Evolutionary conservation across 2,329 filamentous ascomycete genomes (phyloP).

Genomic region (Emergomyces orientalis): DNA sequence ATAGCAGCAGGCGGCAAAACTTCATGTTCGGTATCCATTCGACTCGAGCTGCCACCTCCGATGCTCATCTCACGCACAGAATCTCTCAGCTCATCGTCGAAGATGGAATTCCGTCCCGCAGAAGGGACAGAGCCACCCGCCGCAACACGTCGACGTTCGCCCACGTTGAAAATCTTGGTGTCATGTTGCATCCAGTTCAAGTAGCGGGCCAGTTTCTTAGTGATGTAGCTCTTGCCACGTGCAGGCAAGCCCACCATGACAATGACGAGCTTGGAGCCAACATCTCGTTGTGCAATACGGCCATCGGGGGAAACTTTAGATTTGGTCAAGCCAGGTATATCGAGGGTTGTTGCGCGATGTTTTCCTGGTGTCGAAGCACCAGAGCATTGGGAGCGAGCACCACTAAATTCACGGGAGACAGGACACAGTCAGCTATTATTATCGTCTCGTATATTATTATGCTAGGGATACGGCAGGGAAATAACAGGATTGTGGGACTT

Average conservation of each 20-base stretch:
- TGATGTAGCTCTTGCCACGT: constrained; percentile 95
- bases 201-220: constrained; percentile 93
- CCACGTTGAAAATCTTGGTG: constrained; percentile 93
- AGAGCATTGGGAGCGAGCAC: constrained; percentile 62
- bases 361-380: constrained; percentile 68
- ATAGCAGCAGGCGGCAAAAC: constrained; percentile 45
- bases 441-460: neutral
- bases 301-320: constrained; percentile 94
- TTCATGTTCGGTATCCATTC: constrained; percentile 22
- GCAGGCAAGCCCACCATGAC: constrained; percentile 97
- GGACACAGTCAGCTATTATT: neutral
- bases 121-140: constrained; percentile 38
- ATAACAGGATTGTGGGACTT: neutral
- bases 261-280: constrained; percentile 92
- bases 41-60: constrained; percentile 24
- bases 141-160: constrained; percentile 74
- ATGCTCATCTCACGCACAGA: constrained; percentile 37
- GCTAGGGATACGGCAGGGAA: neutral
- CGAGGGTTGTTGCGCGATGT: constrained; percentile 83
- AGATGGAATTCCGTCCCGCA: constrained; percentile 17
- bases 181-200: constrained; percentile 97
- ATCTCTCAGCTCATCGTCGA: constrained; percentile 36
- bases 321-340: constrained; percentile 91
- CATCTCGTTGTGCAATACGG: constrained; percentile 83
- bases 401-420: constrained; percentile 38